Percentiles rank a stretch among this genome's conserved stretches.
phyloP scores from a whole-genome alignment of 176 grass and related monocot species.

The Juncus inflexus region DNA sequence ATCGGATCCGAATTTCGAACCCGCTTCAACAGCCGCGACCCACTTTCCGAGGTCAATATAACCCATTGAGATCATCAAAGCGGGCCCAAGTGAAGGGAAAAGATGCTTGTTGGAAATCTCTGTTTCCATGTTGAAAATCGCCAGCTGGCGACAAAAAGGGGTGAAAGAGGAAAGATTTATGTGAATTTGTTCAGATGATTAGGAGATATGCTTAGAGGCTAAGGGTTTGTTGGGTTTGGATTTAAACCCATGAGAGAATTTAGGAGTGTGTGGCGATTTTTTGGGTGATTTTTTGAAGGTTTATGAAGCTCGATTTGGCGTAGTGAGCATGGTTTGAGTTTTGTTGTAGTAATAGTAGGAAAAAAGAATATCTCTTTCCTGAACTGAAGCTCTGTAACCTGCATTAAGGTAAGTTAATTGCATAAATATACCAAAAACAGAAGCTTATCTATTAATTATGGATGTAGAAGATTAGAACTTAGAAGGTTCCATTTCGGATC shows the following conservation, averaged over 20 bases:
- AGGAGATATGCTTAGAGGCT: neutral
- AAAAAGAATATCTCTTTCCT: neutral
- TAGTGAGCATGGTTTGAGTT: neutral
- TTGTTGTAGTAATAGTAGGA: conserved; percentile 3
- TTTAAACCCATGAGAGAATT: conserved; percentile 6
- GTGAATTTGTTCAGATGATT: neutral
- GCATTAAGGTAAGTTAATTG: neutral
- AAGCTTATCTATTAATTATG: conserved; percentile 8
- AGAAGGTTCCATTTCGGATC: conserved; percentile 6
- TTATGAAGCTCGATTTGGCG: neutral
- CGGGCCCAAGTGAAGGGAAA: conserved; percentile 67
- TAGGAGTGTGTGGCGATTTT: neutral
- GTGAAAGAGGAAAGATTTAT: neutral
- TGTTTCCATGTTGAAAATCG: conserved; percentile 12
- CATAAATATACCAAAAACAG: conserved; percentile 9
- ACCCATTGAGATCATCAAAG: conserved; percentile 75
- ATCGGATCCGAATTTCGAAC: conserved; percentile 69
- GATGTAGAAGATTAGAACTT: neutral
- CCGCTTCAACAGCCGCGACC: conserved; percentile 69
- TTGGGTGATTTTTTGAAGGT: neutral
- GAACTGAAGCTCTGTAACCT: neutral
- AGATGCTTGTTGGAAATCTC: conserved; percentile 24
- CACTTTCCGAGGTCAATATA: conserved; percentile 92
- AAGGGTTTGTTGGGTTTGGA: neutral
- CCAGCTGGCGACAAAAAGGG: neutral